Percentiles rank a stretch among this genome's conserved stretches.
These are phyloP conservation scores for Hanseniaspora gamundiae DNA, from an alignment of 1,139 yeast genomes.

Conservation along the genomic window DNA sequence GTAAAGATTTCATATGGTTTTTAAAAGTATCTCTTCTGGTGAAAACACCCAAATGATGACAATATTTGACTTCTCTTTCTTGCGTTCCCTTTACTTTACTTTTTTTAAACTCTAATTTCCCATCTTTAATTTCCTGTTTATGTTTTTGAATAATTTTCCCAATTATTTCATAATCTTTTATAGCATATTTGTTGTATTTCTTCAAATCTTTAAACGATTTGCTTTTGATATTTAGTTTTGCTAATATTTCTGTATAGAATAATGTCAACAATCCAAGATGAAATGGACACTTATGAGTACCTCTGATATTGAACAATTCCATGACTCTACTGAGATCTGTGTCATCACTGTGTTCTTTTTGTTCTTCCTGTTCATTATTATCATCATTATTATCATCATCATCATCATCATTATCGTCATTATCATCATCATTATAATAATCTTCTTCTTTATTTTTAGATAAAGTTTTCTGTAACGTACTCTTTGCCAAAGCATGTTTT, in stretches of 20 bases:
- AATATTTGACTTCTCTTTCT: constrained; percentile 24
- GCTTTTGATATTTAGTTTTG: too few relatives aligned
- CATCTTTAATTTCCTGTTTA: constrained; percentile 3
- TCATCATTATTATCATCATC: too few relatives aligned
- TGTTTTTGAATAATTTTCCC: neutral
- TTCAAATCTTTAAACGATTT: too few relatives aligned
- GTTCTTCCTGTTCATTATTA: too few relatives aligned
- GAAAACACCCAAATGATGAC: constrained; percentile 77
- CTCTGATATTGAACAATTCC: constrained; percentile 25
- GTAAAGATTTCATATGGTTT: constrained; percentile 81
- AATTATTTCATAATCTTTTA: neutral
- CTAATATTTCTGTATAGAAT: constrained; percentile 19
- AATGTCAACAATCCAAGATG: constrained; percentile 18
- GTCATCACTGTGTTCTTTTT: too few relatives aligned
- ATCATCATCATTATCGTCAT: neutral
- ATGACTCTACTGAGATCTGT: constrained; percentile 5
- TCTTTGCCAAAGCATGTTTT: constrained; percentile 45
- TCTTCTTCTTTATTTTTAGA: constrained; percentile 8
- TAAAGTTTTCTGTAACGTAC: constrained; percentile 36
- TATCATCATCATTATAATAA: constrained; percentile 1
- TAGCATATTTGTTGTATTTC: constrained; percentile 13
- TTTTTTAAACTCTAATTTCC: constrained; percentile 7
- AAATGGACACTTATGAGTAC: constrained; percentile 39
- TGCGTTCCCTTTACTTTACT: neutral
- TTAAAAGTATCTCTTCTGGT: constrained; percentile 86